Evolutionary conservation across 306 rosid genomes (phyloP).

Genomic region (Pterocarpus santalinus): DNA sequence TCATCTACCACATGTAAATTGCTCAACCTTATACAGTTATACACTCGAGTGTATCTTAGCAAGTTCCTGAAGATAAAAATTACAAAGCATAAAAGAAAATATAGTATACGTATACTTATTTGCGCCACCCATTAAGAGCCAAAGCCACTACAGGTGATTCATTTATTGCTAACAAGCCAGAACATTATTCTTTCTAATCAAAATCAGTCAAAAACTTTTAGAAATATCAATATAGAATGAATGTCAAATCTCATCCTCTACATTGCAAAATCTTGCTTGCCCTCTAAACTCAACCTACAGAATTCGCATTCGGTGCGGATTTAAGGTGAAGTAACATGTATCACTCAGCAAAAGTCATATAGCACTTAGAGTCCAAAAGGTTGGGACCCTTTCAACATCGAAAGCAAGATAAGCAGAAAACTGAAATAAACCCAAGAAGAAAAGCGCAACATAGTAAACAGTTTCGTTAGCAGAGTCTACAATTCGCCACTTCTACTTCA

Average conservation of each 20-base stretch:
- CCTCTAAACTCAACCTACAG: neutral
- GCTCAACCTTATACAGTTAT: neutral
- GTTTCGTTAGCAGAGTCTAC: neutral
- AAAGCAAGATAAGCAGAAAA: constrained; percentile 6
- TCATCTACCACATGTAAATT: neutral
- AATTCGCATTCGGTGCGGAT: neutral
- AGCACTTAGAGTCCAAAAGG: neutral
- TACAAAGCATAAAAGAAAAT: constrained; percentile 16
- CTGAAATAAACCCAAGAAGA: neutral
- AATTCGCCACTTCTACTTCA: constrained; percentile 4
- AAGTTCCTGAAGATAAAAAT: neutral
- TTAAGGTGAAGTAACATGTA: neutral
- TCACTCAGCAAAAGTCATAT: constrained; percentile 2
- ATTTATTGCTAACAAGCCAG: constrained; percentile 5
- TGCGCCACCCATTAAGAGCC: neutral
- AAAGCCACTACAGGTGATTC: neutral
- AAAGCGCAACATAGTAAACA: neutral
- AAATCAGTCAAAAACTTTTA: neutral
- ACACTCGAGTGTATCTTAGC: neutral
- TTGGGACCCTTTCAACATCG: neutral
- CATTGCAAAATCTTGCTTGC: neutral
- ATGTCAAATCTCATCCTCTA: constrained; percentile 12
- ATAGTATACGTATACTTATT: neutral
- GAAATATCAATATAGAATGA: neutral
- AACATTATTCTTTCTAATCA: constrained; percentile 24